A percentile compares a stretch with the other conserved stretches of the same genome.
phyloP scores from a whole-genome alignment of 73 alveolate genomes.

The Paramecium biaurelia region DNA sequence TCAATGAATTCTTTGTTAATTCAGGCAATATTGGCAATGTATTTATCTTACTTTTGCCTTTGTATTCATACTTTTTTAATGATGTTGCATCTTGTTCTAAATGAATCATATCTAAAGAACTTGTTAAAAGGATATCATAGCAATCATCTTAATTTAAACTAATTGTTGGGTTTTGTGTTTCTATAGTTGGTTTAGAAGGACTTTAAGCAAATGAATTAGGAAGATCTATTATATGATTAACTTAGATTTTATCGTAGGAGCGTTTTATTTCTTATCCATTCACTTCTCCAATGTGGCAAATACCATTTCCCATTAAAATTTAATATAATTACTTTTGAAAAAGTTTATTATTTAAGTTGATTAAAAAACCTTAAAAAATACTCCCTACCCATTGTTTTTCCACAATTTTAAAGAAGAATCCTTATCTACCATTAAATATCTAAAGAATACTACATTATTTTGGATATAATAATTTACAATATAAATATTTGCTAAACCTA shows the following conservation, averaged over 20 bases:
- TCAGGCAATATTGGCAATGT: not conserved
- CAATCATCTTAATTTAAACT: not conserved
- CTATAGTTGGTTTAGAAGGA: conserved; percentile 17
- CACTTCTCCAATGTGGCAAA: not conserved
- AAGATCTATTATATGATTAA: not conserved
- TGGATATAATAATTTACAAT: not conserved
- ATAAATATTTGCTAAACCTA: not conserved
- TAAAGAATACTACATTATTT: not conserved
- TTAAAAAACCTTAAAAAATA: not conserved
- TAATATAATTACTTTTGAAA: not conserved
- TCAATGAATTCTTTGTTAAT: not conserved
- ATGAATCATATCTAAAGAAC: conserved; percentile 11
- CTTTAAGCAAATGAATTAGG: conserved; percentile 15
- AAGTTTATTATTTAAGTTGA: not conserved
- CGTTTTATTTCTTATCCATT: not conserved
- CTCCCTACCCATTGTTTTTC: not conserved
- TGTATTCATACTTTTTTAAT: not conserved
- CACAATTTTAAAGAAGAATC: not conserved
- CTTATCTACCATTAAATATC: no score
- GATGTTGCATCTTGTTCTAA: not conserved
- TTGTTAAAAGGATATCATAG: not conserved
- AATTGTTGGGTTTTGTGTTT: conserved; percentile 5
- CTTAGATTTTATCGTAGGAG: not conserved
- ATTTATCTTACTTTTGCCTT: not conserved
- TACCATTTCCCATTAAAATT: conserved; percentile 18